phyloP scores from a whole-genome alignment of 2,329 filamentous ascomycete genomes.

The Hirsutella thompsonii region DNA sequence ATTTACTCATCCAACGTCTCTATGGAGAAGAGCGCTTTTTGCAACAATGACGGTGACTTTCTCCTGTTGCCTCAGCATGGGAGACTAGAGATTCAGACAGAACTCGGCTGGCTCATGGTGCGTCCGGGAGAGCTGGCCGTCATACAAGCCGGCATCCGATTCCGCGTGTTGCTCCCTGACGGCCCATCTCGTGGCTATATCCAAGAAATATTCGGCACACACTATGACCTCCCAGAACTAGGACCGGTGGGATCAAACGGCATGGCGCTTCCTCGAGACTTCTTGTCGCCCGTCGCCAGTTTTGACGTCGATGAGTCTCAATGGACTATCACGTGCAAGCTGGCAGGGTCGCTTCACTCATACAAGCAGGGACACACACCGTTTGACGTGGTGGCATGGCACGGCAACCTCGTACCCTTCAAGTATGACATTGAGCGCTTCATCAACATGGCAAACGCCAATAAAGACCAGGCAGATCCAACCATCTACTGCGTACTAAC shows the following conservation, averaged over 20 bases:
- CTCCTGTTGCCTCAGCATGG: conserved; percentile 54
- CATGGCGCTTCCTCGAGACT: conserved; percentile 53
- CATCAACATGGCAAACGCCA: conserved; percentile 44
- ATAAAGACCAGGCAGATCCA: conserved; percentile 53
- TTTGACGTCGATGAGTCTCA: conserved; percentile 43
- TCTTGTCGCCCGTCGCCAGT: conserved; percentile 45
- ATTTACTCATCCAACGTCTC: conserved; percentile 29
- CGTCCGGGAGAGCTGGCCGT: conserved; percentile 56
- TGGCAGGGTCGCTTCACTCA: conserved; percentile 46
- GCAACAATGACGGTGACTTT: conserved; percentile 45
- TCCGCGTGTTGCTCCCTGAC: conserved; percentile 19
- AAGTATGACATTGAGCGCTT: conserved; percentile 44
- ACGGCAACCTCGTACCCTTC: conserved; percentile 52
- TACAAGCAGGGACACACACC: conserved; percentile 52
- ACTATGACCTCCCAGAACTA: conserved; percentile 53
- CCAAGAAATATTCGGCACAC: conserved; percentile 51
- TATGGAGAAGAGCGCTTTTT: conserved; percentile 32
- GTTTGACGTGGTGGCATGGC: conserved; percentile 62
- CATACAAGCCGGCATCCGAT: conserved; percentile 51
- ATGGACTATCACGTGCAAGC: conserved; percentile 48
- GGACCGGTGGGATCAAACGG: conserved; percentile 55
- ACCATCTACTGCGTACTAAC: conserved; percentile 54
- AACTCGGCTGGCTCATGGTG: conserved; percentile 50
- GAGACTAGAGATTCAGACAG: conserved; percentile 53
- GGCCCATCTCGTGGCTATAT: conserved; percentile 53